These are phyloP conservation scores for Sphaerostilbella broomeana DNA, from an alignment of 2,329 filamentous ascomycete species.

Conservation along the genomic window DNA sequence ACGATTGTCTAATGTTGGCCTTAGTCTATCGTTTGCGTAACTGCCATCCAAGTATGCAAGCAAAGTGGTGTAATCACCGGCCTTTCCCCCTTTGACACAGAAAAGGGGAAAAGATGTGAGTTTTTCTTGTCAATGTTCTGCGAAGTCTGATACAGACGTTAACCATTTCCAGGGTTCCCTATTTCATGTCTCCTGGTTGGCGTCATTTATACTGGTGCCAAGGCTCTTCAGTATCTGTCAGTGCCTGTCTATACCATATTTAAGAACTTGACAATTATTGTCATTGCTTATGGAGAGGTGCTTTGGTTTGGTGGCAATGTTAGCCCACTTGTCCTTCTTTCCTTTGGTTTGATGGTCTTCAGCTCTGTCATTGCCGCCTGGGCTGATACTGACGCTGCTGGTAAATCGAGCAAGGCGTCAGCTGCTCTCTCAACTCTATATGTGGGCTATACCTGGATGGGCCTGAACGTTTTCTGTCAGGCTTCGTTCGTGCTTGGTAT, in stretches of 20 bases:
- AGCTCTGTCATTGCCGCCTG: constrained; percentile 93
- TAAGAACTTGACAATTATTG: constrained; percentile 98
- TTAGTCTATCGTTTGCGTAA: constrained; percentile 82
- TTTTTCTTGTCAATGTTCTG: constrained; percentile 6
- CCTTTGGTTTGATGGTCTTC: constrained; percentile 93
- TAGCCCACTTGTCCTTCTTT: constrained; percentile 78
- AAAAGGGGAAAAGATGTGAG: constrained; percentile 90
- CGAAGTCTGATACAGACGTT: constrained; percentile 11
- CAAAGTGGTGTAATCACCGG: constrained; percentile 74
- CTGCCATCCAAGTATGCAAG: constrained; percentile 78
- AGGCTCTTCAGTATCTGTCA: constrained; percentile 91
- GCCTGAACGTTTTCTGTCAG: constrained; percentile 91
- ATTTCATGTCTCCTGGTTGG: constrained; percentile 92
- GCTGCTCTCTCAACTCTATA: constrained; percentile 83
- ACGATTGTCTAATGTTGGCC: constrained; percentile 14
- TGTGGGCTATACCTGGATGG: constrained; percentile 95
- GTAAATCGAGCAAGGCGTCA: constrained; percentile 58
- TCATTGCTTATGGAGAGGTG: constrained; percentile 97
- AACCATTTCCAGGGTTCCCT: constrained; percentile 68
- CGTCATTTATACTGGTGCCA: constrained; percentile 98
- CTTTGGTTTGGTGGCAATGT: constrained; percentile 96
- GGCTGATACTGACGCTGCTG: constrained; percentile 88
- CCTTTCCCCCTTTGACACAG: constrained; percentile 71
- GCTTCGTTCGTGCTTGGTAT: constrained; percentile 85
- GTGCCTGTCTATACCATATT: constrained; percentile 99